A percentile compares a stretch with the other conserved stretches of the same genome.
Conservation (phyloP, 495 filamentous ascomycete species). For the Clavariopsis aquatica region DNA sequence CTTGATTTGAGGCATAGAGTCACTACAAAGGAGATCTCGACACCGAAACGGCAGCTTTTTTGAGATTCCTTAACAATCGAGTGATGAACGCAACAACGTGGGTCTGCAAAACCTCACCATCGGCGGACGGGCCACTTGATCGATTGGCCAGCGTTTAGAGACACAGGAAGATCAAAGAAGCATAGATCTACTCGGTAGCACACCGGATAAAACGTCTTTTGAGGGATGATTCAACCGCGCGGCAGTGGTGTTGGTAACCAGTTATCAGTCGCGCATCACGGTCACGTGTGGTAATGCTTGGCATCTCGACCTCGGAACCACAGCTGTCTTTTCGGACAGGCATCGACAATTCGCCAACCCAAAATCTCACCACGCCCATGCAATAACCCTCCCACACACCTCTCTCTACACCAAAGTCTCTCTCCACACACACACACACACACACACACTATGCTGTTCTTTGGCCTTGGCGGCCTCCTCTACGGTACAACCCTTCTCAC, state of each 20-base stretch:
- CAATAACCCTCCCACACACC: background rate
- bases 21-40: too few relatives aligned
- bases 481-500: conserved; percentile 55
- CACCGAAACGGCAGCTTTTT: too few relatives aligned
- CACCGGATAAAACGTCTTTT: too few relatives aligned
- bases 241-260: too few relatives aligned
- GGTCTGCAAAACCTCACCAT: background rate
- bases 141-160: too few relatives aligned
- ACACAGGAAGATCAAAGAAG: too few relatives aligned
- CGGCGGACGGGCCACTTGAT: background rate
- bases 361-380: background rate
- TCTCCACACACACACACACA: background rate
- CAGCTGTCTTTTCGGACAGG: conserved; percentile 11
- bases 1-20: background rate
- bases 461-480: conserved; percentile 70
- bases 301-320: background rate
- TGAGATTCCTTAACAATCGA: too few relatives aligned
- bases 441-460: conserved; percentile 58
- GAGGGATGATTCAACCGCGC: too few relatives aligned
- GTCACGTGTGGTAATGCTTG: conserved; percentile 4
- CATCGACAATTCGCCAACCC: conserved; percentile 4
- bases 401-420: background rate
- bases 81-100: background rate
- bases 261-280: background rate
- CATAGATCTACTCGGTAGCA: too few relatives aligned